Evolutionary conservation across 106 monocot genomes (phyloP), one percentile per base, ranked within the genome.

Genomic region (Dioscorea alata): DNA sequence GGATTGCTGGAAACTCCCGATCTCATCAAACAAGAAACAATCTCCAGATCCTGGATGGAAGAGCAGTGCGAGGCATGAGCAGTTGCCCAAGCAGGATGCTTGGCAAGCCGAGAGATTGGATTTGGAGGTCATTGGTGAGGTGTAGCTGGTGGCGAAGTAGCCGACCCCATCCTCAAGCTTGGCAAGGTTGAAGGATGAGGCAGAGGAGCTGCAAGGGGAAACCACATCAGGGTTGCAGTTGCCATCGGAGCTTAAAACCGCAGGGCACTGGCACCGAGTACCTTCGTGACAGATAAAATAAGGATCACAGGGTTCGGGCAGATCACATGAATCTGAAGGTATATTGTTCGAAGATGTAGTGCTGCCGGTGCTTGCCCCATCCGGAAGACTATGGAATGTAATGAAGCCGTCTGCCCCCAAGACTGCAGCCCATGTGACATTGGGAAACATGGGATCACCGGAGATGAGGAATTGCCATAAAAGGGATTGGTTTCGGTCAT

Each of bases 1-100:
- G 18, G 68, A 68, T 18, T 78, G 75, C 54, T 74, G 64, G 34
- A 93, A 67, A 78, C 83, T 93, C 12, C 85, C 88, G 31, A 93
- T 86, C 64, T 83, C 75, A 65, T 77, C 71, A 59, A 88, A 93
- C 49, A 88, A 32, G 52, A 76, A 88, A 65, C 92, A 93, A 24
- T 77, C 61, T 4, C 80, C 63, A 20, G 86, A 76, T 3, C 21
- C 50, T 9, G 51, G 28, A 2, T 89, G 81, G 15, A 74, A 73
- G 81, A 93, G 82, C 57, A 82, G 25, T 2, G 84, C 93, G 28
- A 81, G 50, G 59, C 93, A 93, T 1, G 93, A 89, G 76, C 93
- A 93, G 61, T 93, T 93, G 4, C 16, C 65, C 42, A 31, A 28
- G 72, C 93, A 93, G 0, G 79, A 71, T 33, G 35, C 48, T 63